A percentile compares a stretch with the other conserved stretches of the same genome.
These are phyloP conservation scores for Halenospora varia DNA, from an alignment of 495 filamentous ascomycete species.

Conservation along the genomic window DNA sequence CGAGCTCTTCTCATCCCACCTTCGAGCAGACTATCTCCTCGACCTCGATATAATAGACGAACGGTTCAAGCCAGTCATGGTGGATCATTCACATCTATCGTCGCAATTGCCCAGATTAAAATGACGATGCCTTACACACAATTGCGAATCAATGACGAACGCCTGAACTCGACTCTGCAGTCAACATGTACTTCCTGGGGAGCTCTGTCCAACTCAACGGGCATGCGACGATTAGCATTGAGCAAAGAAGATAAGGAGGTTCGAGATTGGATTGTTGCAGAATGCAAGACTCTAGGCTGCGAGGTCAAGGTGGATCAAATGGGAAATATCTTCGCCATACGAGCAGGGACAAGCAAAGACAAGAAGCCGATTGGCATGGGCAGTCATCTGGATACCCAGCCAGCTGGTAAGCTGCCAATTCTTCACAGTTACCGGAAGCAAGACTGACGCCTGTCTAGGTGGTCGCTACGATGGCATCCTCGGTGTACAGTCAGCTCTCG, in stretches of 20 bases:
- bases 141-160: conserved; percentile 51
- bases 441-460: conserved; percentile 22
- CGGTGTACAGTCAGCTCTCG: conserved; percentile 65
- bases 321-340: conserved; percentile 72
- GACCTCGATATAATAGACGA: too few relatives aligned
- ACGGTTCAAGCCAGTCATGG: too few relatives aligned
- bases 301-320: conserved; percentile 39
- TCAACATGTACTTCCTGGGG: conserved; percentile 53
- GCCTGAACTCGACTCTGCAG: conserved; percentile 59
- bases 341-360: conserved; percentile 42
- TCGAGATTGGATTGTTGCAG: conserved; percentile 69
- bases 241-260: conserved; percentile 65
- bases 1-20: too few relatives aligned
- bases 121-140: conserved; percentile 21
- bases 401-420: conserved; percentile 44
- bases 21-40: too few relatives aligned
- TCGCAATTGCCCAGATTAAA: not conserved
- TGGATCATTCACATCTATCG: too few relatives aligned
- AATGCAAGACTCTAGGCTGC: conserved; percentile 59
- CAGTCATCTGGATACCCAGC: conserved; percentile 75
- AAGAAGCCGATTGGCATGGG: conserved; percentile 57
- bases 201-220: conserved; percentile 12
- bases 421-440: too few relatives aligned
- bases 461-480: conserved; percentile 75
- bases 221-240: conserved; percentile 50